Base-by-base conservation (phyloP, 139 green algal species). In the Nannochloris sp. region DNA sequence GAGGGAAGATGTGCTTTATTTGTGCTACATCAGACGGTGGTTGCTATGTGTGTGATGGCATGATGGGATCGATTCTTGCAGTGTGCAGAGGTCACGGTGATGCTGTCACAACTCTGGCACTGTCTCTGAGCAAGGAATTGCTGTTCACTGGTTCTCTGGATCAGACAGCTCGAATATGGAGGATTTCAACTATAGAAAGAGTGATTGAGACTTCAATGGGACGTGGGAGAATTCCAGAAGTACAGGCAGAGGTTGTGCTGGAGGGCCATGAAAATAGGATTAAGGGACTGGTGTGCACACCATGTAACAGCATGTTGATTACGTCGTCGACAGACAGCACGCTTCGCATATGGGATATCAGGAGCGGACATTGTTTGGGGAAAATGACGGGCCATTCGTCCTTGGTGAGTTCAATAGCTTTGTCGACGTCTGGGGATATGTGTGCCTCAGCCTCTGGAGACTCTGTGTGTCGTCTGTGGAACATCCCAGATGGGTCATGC, bases 361-460 rank as follows among this genome's bases (percentile, higher is more conserved):
- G 44, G 25, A 57, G 21, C 3, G 34, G 23, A 31, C 2, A 57
- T 24, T 66, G 60, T 19, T 16, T 66, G 15, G 7, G 19, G 5
- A 53, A 16, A 16, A 21, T 66, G n/a, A 21, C n/a, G 9, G 60
- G 36, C 2, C 60, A 66, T 40, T 56, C 2, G 43, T 57, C 16
- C 48, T 31, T 57, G 9, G 27, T 19, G 61, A 59, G 37, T 62
- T 50, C 44, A 25, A 23, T 73, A 31, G 29, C 31, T 24, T 46
- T 68, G 7, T 61, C 46, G 5, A 37, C 48, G 34, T 48, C 21
- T 46, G 14, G 46, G 12, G 25, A 23, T 31, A 60, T 73, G 29
- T 37, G 68, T 18, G 67, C 58, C 12, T 62, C 50, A 0, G 67
- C 57, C 1, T 68, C 49, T 43, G 56, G 59, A 53, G 60, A 60